These are phyloP conservation scores for Calocybe cyanea DNA, from an alignment of 768 basidiomycete genomes.

Conservation along the genomic window DNA sequence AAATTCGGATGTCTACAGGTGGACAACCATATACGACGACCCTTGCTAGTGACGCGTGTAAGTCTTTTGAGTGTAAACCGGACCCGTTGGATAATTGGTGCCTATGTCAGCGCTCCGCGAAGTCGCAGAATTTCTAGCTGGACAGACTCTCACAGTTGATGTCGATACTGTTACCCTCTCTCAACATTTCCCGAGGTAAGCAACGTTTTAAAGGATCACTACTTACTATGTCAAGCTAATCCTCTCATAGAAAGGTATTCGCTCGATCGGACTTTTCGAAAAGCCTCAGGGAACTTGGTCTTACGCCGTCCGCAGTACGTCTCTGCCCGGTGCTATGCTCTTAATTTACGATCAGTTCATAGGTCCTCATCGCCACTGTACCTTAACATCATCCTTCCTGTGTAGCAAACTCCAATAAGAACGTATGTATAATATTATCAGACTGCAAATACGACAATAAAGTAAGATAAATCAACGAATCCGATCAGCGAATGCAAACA, in stretches of 20 bases:
- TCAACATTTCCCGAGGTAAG: constrained; percentile 81
- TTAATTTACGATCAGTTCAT: neutral
- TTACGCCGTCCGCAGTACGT: constrained; percentile 88
- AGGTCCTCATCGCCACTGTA: constrained; percentile 56
- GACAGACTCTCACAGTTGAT: constrained; percentile 62
- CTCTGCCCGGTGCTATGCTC: neutral
- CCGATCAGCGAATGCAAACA: no score
- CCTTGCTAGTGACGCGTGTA: constrained; percentile 74
- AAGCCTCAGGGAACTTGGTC: constrained; percentile 75
- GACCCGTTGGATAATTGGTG: no score
- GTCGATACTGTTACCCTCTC: constrained; percentile 78
- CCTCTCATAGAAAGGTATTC: constrained; percentile 67
- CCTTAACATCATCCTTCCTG: constrained; percentile 19
- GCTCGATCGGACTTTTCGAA: constrained; percentile 69
- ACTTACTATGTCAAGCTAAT: neutral
- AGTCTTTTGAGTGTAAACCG: constrained; percentile 22
- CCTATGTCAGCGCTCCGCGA: constrained; percentile 61
- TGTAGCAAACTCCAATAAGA: neutral
- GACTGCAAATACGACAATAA: neutral
- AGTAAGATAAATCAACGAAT: no score
- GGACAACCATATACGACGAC: constrained; percentile 80
- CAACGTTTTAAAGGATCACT: neutral
- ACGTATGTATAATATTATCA: neutral
- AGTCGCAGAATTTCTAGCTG: constrained; percentile 85
- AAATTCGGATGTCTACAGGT: constrained; percentile 82